Conservation (phyloP, 75 land plant species). For the Gnetum montanum region DNA sequence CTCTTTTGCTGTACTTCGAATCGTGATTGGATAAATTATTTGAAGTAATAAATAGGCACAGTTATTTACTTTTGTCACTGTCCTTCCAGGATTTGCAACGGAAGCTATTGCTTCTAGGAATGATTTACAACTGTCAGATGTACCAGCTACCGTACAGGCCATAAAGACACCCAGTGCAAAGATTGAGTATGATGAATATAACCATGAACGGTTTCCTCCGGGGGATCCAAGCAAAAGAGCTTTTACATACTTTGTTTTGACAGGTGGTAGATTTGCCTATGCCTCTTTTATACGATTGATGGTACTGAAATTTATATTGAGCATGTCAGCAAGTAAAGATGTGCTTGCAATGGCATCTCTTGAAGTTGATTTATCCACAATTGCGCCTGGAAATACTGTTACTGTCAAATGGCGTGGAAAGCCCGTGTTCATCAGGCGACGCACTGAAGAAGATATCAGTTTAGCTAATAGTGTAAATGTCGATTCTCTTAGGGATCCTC, state of each 20-base stretch:
- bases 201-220: conserved; percentile 61
- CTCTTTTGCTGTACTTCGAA: no score
- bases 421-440: conserved; percentile 39
- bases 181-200: conserved; percentile 56
- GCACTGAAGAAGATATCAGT: conserved; percentile 33
- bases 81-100: conserved; percentile 35
- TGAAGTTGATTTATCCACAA: conserved; percentile 38
- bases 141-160: conserved; percentile 43
- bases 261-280: conserved; percentile 56
- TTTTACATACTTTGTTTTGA: conserved; percentile 68
- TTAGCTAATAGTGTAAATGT: conserved; percentile 41
- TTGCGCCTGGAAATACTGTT: conserved; percentile 33
- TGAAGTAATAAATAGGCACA: no score
- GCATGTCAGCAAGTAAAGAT: conserved; percentile 54
- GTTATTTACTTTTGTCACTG: no score
- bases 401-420: conserved; percentile 57
- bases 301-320: conserved; percentile 32
- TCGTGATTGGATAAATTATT: no score
- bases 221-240: conserved; percentile 79
- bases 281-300: conserved; percentile 35
- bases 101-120: conserved; percentile 19
- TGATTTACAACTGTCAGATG: conserved; percentile 16
- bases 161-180: conserved; percentile 49
- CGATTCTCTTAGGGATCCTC: conserved; percentile 27
- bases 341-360: conserved; percentile 39